A percentile compares a stretch with the other conserved stretches of the same genome.
phyloP scores from a whole-genome alignment of 306 rosid genomes.

The Cucurbita moschata region DNA sequence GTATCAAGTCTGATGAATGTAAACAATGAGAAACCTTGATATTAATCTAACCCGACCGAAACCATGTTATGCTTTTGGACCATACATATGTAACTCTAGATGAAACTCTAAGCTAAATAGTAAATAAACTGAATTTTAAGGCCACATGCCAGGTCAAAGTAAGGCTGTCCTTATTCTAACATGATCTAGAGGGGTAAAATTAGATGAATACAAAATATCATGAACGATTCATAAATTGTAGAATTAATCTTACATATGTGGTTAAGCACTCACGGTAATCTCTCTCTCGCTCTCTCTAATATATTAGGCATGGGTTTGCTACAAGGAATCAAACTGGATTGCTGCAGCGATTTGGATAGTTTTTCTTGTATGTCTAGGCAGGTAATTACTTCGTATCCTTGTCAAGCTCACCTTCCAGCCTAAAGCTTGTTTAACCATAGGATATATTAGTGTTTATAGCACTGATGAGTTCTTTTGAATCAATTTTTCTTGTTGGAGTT shows the following conservation, averaged over 20 bases:
- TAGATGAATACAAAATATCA: too few species aligned
- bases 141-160: background rate
- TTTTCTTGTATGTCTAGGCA: conserved; percentile 52
- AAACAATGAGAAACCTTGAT: background rate
- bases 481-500: background rate
- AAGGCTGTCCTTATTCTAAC: background rate
- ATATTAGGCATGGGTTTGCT: conserved; percentile 54
- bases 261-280: background rate
- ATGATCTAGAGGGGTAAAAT: background rate
- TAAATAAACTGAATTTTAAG: background rate
- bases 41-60: background rate
- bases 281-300: background rate
- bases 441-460: background rate
- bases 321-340: conserved; percentile 66
- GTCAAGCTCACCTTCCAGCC: background rate
- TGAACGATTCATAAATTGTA: background rate
- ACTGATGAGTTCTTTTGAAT: background rate
- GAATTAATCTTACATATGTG: background rate
- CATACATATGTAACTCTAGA: background rate
- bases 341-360: conserved; percentile 46
- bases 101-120: background rate
- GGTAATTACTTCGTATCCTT: background rate
- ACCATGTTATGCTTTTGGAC: background rate
- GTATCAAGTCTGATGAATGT: background rate
- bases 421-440: background rate